Base-by-base conservation (phyloP, 2,329 filamentous ascomycete genomes). In the Botrytis byssoidea region DNA sequence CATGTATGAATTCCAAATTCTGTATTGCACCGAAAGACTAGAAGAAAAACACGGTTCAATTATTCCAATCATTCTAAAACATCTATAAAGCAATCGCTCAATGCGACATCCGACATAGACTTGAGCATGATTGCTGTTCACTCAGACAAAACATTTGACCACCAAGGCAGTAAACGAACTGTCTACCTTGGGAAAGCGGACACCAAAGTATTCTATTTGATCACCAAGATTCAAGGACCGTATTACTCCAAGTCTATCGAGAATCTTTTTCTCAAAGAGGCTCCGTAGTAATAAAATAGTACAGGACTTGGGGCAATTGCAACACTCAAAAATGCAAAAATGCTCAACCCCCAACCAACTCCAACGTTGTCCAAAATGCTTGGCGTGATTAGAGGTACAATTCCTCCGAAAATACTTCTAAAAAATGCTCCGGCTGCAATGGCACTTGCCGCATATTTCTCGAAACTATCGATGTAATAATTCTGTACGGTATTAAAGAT, bases 401-500 rank as follows among this genome's bases (percentile, higher is more conserved):
- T 77, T 8, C 85, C 85, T 7, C 85, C 85, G 25, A 86, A 78
- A 1, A 87, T 57, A 65, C 82, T 83, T 32, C 85, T 78, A 71
- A 86, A 86, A 0, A 86, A 82, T 1, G 85, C 83, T 0, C 85
- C 85, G 6, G 85, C 85, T 8, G 85, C 85, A 70, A 87, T 86
- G 0, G 85, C 85, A 51, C 82, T 83, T 10, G 85, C 85, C 9
- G 85, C 85, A 74, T 85, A 86, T 77, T 83, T 82, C 74, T 86
- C 85, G 73, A 86, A 87, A 35, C 83, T 82, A 76, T 87, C 85
- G 65, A 87, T 87, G 77, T 86, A 87, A 78, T 87, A 87, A 70
- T 88, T 88, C 71, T 88, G 86, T 25, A 85, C 85, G 20, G 82
- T 83, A 72, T 87, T 88, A 71, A 88, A 79, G 44, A 87, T 86